phyloP scores from a whole-genome alignment of 2,329 filamentous ascomycete species.

The Neocatenulostroma microsporum region DNA sequence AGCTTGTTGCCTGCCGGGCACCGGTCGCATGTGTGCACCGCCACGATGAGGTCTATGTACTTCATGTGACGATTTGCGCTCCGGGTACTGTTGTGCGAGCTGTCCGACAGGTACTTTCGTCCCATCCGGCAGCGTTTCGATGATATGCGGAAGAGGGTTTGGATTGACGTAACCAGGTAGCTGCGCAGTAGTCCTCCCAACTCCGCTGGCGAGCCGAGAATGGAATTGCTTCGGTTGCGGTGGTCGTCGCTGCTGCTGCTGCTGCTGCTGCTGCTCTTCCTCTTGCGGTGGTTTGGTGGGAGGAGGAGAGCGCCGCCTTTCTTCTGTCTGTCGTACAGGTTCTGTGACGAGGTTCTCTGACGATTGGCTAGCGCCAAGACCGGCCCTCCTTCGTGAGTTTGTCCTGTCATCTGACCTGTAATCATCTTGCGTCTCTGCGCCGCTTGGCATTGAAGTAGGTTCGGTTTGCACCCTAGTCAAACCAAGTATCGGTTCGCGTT shows the following conservation, averaged over 20 bases:
- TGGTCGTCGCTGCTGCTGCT: conserved; percentile 22
- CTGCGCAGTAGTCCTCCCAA: conserved; percentile 49
- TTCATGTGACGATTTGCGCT: conserved; percentile 42
- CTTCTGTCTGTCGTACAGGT: conserved; percentile 1
- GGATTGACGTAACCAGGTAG: conserved; percentile 39
- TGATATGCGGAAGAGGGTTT: conserved; percentile 49
- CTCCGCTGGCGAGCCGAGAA: conserved; percentile 47
- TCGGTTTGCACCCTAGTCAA: conserved; percentile 63
- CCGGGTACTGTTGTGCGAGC: conserved; percentile 33
- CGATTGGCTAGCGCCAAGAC: conserved; percentile 7
- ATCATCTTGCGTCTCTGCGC: conserved; percentile 3
- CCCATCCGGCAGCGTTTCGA: conserved; percentile 50
- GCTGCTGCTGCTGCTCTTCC: conserved; percentile 11
- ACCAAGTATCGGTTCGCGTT: conserved; percentile 41
- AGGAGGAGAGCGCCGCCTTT: conserved; percentile 7
- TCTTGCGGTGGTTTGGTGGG: conserved; percentile 15
- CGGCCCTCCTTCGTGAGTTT: conserved; percentile 5
- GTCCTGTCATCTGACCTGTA: conserved; percentile 1
- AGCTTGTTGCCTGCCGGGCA: conserved; percentile 26
- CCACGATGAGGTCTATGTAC: conserved; percentile 26
- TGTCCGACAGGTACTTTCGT: conserved; percentile 23
- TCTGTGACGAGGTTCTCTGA: conserved; percentile 9
- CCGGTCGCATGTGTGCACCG: conserved; percentile 27
- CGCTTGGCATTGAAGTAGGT: conserved; percentile 45
- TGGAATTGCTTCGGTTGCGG: conserved; percentile 45